phyloP scores from a whole-genome alignment of 139 green algal genomes.

The Micractinium conductrix region DNA sequence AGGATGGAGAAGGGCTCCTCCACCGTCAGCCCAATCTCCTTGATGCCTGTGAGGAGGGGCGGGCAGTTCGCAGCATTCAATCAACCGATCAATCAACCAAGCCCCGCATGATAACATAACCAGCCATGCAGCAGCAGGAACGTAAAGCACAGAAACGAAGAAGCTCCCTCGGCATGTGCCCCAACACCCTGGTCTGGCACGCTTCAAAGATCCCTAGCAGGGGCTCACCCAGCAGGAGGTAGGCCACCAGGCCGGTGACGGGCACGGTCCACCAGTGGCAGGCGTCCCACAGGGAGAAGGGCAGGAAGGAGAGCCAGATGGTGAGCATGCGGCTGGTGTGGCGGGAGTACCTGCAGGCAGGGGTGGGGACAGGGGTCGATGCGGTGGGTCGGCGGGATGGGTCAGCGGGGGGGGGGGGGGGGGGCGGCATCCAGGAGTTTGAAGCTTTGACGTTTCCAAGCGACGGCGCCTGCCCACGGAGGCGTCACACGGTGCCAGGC shows the following conservation, averaged over 20 bases:
- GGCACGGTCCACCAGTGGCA: constrained; percentile 68
- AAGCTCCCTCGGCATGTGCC: no score
- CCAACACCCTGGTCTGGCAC: no score
- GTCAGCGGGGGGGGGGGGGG: not conserved
- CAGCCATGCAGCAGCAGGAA: constrained; percentile 16
- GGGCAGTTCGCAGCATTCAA: not conserved
- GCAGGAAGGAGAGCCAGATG: constrained; percentile 25
- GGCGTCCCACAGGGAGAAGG: constrained; percentile 66
- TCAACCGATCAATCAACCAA: not conserved
- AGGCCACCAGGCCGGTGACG: constrained; percentile 56
- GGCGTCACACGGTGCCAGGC: no score
- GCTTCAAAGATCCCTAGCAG: no score
- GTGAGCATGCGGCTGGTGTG: constrained; percentile 20
- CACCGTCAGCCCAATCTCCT: constrained; percentile 19
- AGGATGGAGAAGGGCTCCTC: constrained; percentile 61
- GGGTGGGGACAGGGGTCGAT: constrained; percentile 34
- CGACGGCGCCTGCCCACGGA: no score
- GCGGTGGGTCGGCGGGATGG: no score
- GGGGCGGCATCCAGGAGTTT: constrained; percentile 53
- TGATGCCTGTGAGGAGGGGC: not conserved
- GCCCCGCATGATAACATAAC: not conserved
- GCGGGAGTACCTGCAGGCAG: constrained; percentile 62
- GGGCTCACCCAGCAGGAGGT: constrained; percentile 70
- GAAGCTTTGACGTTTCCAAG: no score
- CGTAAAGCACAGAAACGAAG: not conserved